Evolutionary conservation across 2,329 filamentous ascomycete species (phyloP), one percentile per base, ranked within the genome.

Genomic region (Pseudocercospora pini-densiflorae): DNA sequence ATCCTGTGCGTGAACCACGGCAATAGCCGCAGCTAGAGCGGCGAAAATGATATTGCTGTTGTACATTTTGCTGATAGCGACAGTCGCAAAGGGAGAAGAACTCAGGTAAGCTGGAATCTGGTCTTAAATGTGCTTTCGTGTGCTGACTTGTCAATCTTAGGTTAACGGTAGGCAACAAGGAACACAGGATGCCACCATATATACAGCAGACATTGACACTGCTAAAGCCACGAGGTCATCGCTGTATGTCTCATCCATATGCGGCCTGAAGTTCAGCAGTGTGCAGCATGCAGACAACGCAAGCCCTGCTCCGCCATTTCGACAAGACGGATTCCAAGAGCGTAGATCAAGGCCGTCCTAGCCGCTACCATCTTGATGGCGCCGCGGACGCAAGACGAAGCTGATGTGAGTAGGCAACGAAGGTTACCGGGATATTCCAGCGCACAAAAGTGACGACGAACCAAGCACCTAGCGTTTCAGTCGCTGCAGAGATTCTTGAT

Each of bases 261-360:
- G 23, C 53, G 16, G 27, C 12, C 62, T 31, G 45, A 57, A 45
- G 45, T 58, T 64, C 43, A 59, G 62, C 55, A 59, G 55, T 31
- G 24, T 49, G 43, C 29, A 58, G 58, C 58, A 43, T 58, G 53
- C 59, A 57, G 43, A 59, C 43, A 33, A 59, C 33, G 60, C 64
- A 59, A 62, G 60, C 54, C 33, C 64, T 66, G 59, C 64, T 66
- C 36, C 61, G 64, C 60, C 64, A 66, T 66, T n/a, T 23, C 31
- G 59, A 59, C 63, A 66, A 62, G 64, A 62, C 40, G 31, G 29
- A 2, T 24, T 27, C 55, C 60, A 61, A 62, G 33, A 47, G 45
- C 31, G 24, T 36, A 43, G 29, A 43, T 57, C 64, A 51, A 47
- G 53, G 54, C 43, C 23, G 58, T 54, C 43, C 64, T 36, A 57